Conservation (phyloP, 352 stramenopile species). For the Phytophthora tentaculata region DNA sequence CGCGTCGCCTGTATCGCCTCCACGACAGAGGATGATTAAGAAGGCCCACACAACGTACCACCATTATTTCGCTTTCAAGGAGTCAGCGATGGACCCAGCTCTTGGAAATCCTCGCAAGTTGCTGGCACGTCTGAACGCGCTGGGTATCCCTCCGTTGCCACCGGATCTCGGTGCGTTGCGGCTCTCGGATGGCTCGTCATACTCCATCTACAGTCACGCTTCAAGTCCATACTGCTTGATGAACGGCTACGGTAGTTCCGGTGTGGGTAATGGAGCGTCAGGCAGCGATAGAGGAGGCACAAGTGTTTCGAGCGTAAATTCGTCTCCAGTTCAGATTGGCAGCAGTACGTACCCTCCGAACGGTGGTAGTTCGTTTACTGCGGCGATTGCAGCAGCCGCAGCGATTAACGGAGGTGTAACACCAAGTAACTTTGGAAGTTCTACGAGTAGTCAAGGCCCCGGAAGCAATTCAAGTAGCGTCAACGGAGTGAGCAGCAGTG, state of each 20-base stretch:
- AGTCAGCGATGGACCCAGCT: conserved; percentile 84
- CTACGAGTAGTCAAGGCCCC: conserved; percentile 17
- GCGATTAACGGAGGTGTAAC: conserved; percentile 42
- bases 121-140: conserved; percentile 88
- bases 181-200: conserved; percentile 64
- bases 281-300: conserved; percentile 41
- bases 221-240: conserved; percentile 65
- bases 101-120: conserved; percentile 86
- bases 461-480: conserved; percentile 37
- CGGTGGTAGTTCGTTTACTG: conserved; percentile 34
- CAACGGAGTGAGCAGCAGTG: conserved; percentile 33
- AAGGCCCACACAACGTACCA: conserved; percentile 70
- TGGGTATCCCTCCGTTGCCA: conserved; percentile 93
- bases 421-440: conserved; percentile 37
- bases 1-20: conserved; percentile 58
- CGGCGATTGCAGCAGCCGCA: conserved; percentile 31
- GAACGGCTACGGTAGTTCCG: conserved; percentile 12
- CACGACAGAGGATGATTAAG: conserved; percentile 65
- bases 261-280: conserved; percentile 25
- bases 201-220: conserved; percentile 84
- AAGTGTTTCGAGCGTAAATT: conserved; percentile 30
- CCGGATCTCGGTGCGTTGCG: conserved; percentile 89
- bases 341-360: conserved; percentile 40
- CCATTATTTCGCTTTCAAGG: conserved; percentile 79
- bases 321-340: conserved; percentile 33